These are phyloP conservation scores for Globisporangium camurandrum DNA, from an alignment of 352 stramenopile genomes.

Conservation along the genomic window DNA sequence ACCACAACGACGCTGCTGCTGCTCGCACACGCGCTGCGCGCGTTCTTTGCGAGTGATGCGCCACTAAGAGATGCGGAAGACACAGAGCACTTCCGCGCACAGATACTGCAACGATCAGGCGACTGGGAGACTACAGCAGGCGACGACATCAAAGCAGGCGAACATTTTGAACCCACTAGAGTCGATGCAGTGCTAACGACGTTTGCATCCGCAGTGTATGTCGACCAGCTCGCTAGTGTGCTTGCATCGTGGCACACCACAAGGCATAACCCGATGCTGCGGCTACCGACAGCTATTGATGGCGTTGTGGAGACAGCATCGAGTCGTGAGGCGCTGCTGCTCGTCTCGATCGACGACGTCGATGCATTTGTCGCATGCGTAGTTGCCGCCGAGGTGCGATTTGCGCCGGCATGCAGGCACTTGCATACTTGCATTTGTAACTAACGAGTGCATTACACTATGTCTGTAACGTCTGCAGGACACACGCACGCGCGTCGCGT, in stretches of 20 bases:
- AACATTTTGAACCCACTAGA: background rate
- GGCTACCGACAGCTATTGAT: constrained; percentile 17
- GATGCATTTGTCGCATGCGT: constrained; percentile 15
- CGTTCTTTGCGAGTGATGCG: constrained; percentile 20
- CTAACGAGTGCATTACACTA: too few species aligned
- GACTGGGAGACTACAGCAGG: background rate
- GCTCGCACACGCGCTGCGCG: constrained; percentile 9
- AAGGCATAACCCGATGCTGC: constrained; percentile 23
- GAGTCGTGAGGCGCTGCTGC: constrained; percentile 25
- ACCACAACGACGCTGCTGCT: background rate
- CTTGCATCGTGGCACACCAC: constrained; percentile 31
- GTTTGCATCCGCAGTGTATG: constrained; percentile 20
- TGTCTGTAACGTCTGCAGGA: background rate
- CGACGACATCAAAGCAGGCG: background rate
- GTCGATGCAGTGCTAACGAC: constrained; percentile 10
- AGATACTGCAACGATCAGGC: constrained; percentile 20
- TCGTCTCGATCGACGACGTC: constrained; percentile 14
- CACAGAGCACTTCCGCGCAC: constrained; percentile 22
- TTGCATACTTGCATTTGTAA: background rate
- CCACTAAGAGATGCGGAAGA: constrained; percentile 27
- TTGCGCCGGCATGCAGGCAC: too few species aligned
- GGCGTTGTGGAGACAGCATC: constrained; percentile 26
- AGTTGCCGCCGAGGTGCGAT: background rate
- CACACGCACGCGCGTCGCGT: background rate
- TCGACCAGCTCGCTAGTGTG: constrained; percentile 36